phyloP scores from a whole-genome alignment of 2,329 filamentous ascomycete genomes.

The Aspergillus latus region DNA sequence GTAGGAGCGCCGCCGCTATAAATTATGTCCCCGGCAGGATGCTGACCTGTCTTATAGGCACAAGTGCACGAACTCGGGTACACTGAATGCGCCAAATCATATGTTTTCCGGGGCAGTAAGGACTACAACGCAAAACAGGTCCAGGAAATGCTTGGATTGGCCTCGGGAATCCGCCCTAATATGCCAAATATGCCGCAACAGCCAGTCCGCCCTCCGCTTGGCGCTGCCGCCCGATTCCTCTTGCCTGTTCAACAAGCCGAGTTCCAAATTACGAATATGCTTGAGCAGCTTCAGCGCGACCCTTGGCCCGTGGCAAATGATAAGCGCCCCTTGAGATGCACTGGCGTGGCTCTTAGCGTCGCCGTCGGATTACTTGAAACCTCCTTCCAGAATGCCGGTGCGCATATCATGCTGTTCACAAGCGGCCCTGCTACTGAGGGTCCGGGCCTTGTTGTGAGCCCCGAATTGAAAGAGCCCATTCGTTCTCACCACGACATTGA shows the following conservation, averaged over 20 bases:
- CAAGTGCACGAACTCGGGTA: constrained; percentile 99
- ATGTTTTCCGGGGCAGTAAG: constrained; percentile 96
- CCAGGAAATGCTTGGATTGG: constrained; percentile 94
- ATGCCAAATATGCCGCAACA: constrained; percentile 70
- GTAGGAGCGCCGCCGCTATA: constrained; percentile 47
- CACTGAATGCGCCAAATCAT: constrained; percentile 96
- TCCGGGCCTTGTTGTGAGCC: constrained; percentile 92
- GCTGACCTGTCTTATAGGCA: constrained; percentile 53
- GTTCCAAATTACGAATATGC: constrained; percentile 92
- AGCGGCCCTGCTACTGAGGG: constrained; percentile 94
- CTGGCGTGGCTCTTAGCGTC: constrained; percentile 93
- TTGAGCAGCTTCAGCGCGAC: constrained; percentile 94
- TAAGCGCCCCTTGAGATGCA: constrained; percentile 84
- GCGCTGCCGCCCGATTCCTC: constrained; percentile 84
- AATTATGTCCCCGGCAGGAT: constrained; percentile 6
- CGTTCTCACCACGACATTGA: constrained; percentile 99
- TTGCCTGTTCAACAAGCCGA: constrained; percentile 94
- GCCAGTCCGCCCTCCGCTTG: constrained; percentile 72
- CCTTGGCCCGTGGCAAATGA: constrained; percentile 97
- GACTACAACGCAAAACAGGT: constrained; percentile 98
- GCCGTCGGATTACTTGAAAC: constrained; percentile 90
- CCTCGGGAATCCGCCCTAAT: constrained; percentile 69
- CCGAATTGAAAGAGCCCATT: constrained; percentile 93
- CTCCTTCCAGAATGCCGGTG: constrained; percentile 92
- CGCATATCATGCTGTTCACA: constrained; percentile 94